Base-by-base conservation (phyloP, 345 rosid genomes). In the Populus tremula region DNA sequence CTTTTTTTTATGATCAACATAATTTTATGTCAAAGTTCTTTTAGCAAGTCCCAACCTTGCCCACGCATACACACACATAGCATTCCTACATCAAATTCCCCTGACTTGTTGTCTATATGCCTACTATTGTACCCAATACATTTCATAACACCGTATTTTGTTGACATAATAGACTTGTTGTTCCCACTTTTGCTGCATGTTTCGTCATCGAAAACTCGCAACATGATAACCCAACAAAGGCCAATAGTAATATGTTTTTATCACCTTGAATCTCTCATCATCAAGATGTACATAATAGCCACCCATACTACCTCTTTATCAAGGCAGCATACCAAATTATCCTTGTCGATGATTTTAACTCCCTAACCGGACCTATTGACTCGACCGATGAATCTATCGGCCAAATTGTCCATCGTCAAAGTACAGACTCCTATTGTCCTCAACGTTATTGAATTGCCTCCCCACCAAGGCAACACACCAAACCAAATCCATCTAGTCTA, bases 361-460 rank as follows among this genome's bases (percentile, higher is more conserved):
- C 43, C 43, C 8, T 1, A 54, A 54, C 1, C 0, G 0, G 21
- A 54, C 3, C 61, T 20, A 17, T 1, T 8, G 5, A 21, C 3
- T 54, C 0, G 1, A 0, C 0, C 2, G 1, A 1, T 1, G 0
- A 54, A 54, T 21, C 4, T 7, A 1, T 20, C 12, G 21, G 25
- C 25, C 3, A 21, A 2, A 20, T 0, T 20, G 0, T 8, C 12
- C 3, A 20, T 53, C 4, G 1, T 54, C 0, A 54, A 17, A 16
- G 25, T 54, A 10, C 2, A 39, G 0, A 39, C 43, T 39, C 11
- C 11, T 1, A 33, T 0, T 33, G 36, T 33, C 36, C 36, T 33
- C 0, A 33, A 33, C 5, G 1, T 0, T 33, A 33, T 39, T 39
- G 11, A 8, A 39, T 39, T 39, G 2, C 11, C 43, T 39, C 11